These are phyloP conservation scores for Trebouxia sp. DNA, from an alignment of 139 green algal species.

Conservation along the genomic window DNA sequence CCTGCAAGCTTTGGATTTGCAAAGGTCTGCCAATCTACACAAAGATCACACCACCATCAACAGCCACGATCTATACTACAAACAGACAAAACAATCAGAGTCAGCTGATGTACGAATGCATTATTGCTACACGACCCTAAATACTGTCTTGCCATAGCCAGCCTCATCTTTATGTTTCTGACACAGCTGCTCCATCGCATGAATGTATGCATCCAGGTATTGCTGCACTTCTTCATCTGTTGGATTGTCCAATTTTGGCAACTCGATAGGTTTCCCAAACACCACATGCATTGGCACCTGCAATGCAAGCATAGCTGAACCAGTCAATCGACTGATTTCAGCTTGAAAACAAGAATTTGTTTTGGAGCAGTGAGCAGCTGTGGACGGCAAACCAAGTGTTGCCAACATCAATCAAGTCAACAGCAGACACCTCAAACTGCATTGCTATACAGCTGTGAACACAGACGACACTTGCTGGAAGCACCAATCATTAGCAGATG, in stretches of 20 bases:
- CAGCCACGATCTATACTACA: background rate
- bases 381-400: background rate
- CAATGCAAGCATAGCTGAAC: background rate
- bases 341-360: background rate
- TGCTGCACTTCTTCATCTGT: constrained; percentile 45
- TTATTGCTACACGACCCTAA: constrained; percentile 42
- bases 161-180: constrained; percentile 51
- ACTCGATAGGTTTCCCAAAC: constrained; percentile 60
- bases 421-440: no score
- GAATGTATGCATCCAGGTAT: constrained; percentile 55
- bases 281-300: constrained; percentile 50
- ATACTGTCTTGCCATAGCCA: constrained; percentile 44
- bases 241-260: constrained; percentile 52
- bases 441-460: no score
- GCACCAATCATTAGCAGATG: background rate
- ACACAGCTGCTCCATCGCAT: constrained; percentile 46
- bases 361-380: background rate
- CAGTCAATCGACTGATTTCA: background rate
- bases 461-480: background rate
- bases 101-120: no score
- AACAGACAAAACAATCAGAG: background rate
- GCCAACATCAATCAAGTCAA: no score
- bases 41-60: background rate
- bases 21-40: background rate
- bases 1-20: background rate